Evolutionary conservation across 169 alveolate species (phyloP), one percentile per base, ranked within the genome.

Genomic region (Eimeria maxima): DNA sequence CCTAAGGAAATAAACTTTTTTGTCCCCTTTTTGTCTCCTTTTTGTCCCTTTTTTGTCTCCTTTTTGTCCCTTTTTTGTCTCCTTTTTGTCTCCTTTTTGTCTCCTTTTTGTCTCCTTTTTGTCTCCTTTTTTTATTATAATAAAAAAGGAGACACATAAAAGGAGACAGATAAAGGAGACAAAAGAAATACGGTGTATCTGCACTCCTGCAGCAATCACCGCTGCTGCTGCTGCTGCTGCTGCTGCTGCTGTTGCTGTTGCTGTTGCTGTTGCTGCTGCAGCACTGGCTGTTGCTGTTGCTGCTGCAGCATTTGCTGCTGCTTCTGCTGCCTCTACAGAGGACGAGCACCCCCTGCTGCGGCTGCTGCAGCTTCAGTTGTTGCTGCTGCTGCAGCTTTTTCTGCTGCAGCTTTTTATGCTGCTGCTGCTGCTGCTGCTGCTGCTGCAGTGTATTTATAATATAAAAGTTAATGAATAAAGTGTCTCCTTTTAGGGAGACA

Each of bases 361-460:
- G 47, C 50, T 73, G 83, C 83, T n/a, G 22, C 83, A 18, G 80
- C 80, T 69, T 1, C 38, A 53, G 6, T 6, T 53, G 60, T 53
- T 53, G 60, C 60, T 53, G 60, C 60, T 53, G 60, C 60, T 69
- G 80, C 80, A 18, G 80, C 80, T 69, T 22, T 33, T 69, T 22
- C 80, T 1, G 0, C 80, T 27, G 29, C 29, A 18, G 80, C 29
- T 33, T 22, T 33, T 69, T 22, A 22, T 73, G 83, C 83, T 73
- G 50, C 50, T 29, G 83, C 83, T 27, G 83, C 83, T 73, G 81
- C 45, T 71, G 81, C 45, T 71, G 50, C 13, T 73, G 44, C 24
- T 73, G 83, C 83, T 24, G 45, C 50, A 0, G 50, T 11, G 24
- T 1, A 69, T 16, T 27, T 5, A 11, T 29, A 13, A 18, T 69